Evolutionary conservation across 352 stramenopile genomes (phyloP), one percentile per base, ranked within the genome.

Genomic region (Aphanomyces astaci): DNA sequence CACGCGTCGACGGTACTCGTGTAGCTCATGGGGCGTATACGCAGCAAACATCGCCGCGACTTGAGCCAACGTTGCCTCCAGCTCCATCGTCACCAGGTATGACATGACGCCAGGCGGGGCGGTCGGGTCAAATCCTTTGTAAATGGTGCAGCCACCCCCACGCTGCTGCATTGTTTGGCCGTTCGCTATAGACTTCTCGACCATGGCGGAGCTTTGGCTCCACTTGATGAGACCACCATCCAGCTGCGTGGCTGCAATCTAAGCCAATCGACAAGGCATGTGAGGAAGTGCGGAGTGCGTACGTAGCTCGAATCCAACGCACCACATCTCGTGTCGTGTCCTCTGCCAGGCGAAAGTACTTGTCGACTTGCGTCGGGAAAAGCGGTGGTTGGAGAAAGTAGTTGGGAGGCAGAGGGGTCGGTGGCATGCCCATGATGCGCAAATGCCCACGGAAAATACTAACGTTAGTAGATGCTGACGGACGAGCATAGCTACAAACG

Each of bases 11-110:
- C 51, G 25, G 27, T 39, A 59, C 33, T 59, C 22, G 27, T 59
- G 22, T 10, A 59, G 30, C 67, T 93, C 90, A 22, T 84, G 82
- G 33, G 78, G 70, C 54, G 82, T 89, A 62, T 91, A 83, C 17
- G 90, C 76, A 43, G 76, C 74, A 72, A 93, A 93, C 73, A 93
- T 90, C 39, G 87, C 77, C 30, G 84, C 80, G 27, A 93, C 79
- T 46, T 93, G 82, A 64, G 90, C 84, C 43, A 93, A 78, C 30
- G 78, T 83, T n/a, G 84, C 84, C 66, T 84, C 83, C 36, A 93
- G 88, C 28, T 78, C 78, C 39, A 78, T 88, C 24, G 81, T 73
- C 28, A 80, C 82, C 60, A 93, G 54, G 27, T 33, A 59, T 11
- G 51, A 33, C 0, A 59, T 32, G 24, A 59, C 51, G 51, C 51